Evolutionary conservation across 805 yeast species (phyloP).

Genomic region (Lachancea thermotolerans): DNA sequence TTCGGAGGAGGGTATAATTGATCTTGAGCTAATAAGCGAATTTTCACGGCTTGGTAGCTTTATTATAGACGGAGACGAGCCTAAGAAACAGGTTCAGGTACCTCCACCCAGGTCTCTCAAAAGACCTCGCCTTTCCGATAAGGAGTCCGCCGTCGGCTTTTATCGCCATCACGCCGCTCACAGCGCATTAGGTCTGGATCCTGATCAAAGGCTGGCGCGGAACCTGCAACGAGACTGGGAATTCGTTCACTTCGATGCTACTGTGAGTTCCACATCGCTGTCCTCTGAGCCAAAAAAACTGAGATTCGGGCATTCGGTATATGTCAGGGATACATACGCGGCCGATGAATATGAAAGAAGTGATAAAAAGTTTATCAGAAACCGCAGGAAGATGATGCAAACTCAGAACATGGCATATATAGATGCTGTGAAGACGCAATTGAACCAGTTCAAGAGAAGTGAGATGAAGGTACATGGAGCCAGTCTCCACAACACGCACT

Average conservation of each 20-base stretch:
- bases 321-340: slow-evolving; percentile 26
- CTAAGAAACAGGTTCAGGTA: not conserved
- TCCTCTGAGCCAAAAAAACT: not conserved
- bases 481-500: slow-evolving; percentile 58
- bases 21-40: slow-evolving; percentile 17
- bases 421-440: slow-evolving; percentile 48
- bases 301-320: slow-evolving; percentile 23
- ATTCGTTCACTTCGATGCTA: slow-evolving; percentile 15
- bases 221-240: slow-evolving; percentile 23
- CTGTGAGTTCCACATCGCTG: not conserved
- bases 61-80: slow-evolving; percentile 7
- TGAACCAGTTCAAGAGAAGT: slow-evolving; percentile 54
- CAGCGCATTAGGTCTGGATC: not conserved
- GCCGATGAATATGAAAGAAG: slow-evolving; percentile 25
- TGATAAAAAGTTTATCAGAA: slow-evolving; percentile 18
- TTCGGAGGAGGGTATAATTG: slow-evolving; percentile 10
- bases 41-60: slow-evolving; percentile 19
- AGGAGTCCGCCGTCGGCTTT: slow-evolving; percentile 17
- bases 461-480: slow-evolving; percentile 65
- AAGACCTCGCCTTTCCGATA: slow-evolving; percentile 20
- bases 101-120: slow-evolving; percentile 25
- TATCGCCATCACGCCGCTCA: slow-evolving; percentile 13
- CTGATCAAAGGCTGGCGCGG: slow-evolving; percentile 9
- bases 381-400: slow-evolving; percentile 18
- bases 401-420: slow-evolving; percentile 15